Percentiles rank a stretch among this genome's conserved stretches.
These are phyloP conservation scores for Cyberlindnera euphorbiiphila DNA, from an alignment of 805 yeast species.

Conservation along the genomic window DNA sequence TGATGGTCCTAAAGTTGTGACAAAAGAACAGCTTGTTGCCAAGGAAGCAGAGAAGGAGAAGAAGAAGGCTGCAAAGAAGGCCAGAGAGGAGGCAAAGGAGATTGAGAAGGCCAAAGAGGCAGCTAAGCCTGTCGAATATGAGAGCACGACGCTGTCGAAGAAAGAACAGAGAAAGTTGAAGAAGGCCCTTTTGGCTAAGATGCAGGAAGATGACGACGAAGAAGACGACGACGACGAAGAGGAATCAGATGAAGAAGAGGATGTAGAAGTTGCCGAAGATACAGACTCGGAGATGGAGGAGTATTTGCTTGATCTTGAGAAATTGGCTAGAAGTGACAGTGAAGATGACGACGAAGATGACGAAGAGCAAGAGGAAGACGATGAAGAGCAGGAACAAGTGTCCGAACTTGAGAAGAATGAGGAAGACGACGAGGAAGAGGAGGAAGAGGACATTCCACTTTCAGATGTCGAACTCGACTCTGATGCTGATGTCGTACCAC, in stretches of 20 bases:
- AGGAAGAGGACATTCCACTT: conserved; percentile 78
- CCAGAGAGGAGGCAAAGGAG: conserved; percentile 19
- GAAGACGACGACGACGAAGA: conserved; percentile 25
- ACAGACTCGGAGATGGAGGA: conserved; percentile 45
- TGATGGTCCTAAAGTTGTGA: conserved; percentile 32
- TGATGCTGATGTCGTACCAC: conserved; percentile 92
- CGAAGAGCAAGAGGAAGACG: conserved; percentile 37
- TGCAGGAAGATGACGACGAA: conserved; percentile 23
- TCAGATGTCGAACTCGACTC: conserved; percentile 91
- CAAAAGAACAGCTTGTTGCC: conserved; percentile 29
- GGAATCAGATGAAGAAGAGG: conserved; percentile 25
- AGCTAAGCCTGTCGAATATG: conserved; percentile 35
- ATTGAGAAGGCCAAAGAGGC: conserved; percentile 21
- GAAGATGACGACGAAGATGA: conserved; percentile 34
- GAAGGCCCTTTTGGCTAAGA: conserved; percentile 34
- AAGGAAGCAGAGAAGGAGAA: conserved; percentile 20
- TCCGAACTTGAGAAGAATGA: conserved; percentile 47
- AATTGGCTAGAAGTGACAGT: conserved; percentile 50
- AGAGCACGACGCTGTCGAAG: conserved; percentile 52
- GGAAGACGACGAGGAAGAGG: conserved; percentile 58
- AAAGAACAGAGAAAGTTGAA: conserved; percentile 60
- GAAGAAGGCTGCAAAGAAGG: conserved; percentile 20
- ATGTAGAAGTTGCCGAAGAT: conserved; percentile 39
- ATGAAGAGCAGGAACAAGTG: conserved; percentile 41
- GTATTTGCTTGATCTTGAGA: conserved; percentile 46